These are phyloP conservation scores for Aspergillus pseudonomiae DNA, from an alignment of 2,329 filamentous ascomycete genomes.

Conservation along the genomic window DNA sequence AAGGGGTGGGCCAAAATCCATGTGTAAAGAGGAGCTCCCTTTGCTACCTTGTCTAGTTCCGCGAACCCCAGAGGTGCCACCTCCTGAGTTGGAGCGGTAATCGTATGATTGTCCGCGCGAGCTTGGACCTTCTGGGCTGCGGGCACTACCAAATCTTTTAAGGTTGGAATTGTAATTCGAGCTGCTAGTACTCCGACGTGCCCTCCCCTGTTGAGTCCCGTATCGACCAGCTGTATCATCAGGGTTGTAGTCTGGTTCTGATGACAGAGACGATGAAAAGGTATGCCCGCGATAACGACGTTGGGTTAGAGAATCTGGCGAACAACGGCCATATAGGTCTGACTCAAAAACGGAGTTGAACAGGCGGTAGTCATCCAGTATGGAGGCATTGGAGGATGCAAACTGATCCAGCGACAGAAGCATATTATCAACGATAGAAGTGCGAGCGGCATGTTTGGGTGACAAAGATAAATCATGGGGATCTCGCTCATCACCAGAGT, in stretches of 20 bases:
- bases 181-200: conserved; percentile 78
- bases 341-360: conserved; percentile 46
- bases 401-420: conserved; percentile 88
- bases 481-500: conserved; percentile 45
- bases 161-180: conserved; percentile 68
- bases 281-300: conserved; percentile 60
- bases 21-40: conserved; percentile 74
- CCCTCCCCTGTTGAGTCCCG: conserved; percentile 46
- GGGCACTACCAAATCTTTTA: conserved; percentile 66
- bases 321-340: conserved; percentile 36
- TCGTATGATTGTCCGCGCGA: conserved; percentile 42
- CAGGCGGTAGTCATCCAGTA: conserved; percentile 41
- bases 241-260: conserved; percentile 54
- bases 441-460: conserved; percentile 74
- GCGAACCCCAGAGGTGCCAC: conserved; percentile 27
- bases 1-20: conserved; percentile 66
- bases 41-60: conserved; percentile 67
- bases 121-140: conserved; percentile 44
- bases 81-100: conserved; percentile 28
- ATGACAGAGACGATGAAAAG: conserved; percentile 62
- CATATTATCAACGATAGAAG: conserved; percentile 95
- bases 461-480: conserved; percentile 81
- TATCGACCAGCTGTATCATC: conserved; percentile 46
- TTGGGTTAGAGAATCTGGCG: conserved; percentile 34
- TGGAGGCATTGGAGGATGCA: conserved; percentile 48